Conservation (phyloP, 23 red algal genomes). For the Pyropia yezoensis region DNA sequence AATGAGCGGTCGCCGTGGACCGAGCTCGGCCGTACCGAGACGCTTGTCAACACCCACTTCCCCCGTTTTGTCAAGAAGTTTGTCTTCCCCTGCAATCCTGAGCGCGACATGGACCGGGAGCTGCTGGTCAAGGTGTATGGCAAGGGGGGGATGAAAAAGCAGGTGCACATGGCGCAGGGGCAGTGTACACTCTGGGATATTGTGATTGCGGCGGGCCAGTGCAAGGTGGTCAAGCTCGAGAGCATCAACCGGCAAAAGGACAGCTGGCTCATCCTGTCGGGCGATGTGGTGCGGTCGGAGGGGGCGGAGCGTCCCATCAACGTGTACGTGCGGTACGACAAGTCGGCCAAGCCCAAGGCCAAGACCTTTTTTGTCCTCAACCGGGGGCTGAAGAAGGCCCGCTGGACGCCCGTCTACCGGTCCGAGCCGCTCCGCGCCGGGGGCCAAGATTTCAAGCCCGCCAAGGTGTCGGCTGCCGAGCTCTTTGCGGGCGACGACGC, state of each 20-base stretch:
- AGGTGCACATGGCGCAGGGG: constrained; percentile 29
- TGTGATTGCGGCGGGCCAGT: constrained; percentile 50
- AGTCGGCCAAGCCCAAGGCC: constrained; percentile 36
- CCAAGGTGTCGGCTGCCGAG: constrained; percentile 26
- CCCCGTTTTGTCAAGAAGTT: constrained; percentile 67
- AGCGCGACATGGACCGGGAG: constrained; percentile 69
- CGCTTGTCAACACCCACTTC: constrained; percentile 57
- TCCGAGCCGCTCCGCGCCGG: constrained; percentile 36
- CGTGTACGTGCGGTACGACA: constrained; percentile 52
- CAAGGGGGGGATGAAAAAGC: constrained; percentile 48
- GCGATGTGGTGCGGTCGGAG: constrained; percentile 15
- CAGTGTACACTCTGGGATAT: constrained; percentile 67
- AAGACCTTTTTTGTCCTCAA: constrained; percentile 55
- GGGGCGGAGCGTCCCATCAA: constrained; percentile 44
- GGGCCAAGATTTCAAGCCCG: constrained; percentile 43
- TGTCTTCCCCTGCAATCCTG: constrained; percentile 35
- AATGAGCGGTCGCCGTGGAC: constrained; percentile 25
- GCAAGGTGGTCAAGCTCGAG: constrained; percentile 69
- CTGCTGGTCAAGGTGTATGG: constrained; percentile 56
- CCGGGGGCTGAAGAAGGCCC: constrained; percentile 47
- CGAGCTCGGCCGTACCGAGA: constrained; percentile 42
- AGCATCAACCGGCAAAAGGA: constrained; percentile 61
- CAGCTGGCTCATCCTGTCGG: constrained; percentile 47
- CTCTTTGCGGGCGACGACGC: constrained; percentile 26
- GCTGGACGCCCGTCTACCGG: constrained; percentile 65